These are phyloP conservation scores for Fragaria iinumae DNA, from an alignment of 306 rosid species.

Conservation along the genomic window DNA sequence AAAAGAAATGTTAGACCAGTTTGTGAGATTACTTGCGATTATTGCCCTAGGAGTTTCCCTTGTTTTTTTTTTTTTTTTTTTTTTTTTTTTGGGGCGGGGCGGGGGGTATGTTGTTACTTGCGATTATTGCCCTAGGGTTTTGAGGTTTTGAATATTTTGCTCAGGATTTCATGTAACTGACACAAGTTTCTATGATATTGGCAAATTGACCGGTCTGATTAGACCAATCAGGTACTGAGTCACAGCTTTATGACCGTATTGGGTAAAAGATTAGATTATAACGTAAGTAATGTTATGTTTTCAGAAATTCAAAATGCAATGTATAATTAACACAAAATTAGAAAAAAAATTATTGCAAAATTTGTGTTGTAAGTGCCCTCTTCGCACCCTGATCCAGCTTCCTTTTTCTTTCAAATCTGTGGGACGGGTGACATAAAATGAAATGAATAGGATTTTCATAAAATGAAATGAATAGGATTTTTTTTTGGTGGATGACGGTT, in stretches of 20 bases:
- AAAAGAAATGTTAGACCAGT: neutral
- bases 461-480: too few relatives aligned
- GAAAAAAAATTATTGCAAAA: neutral
- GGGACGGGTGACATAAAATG: neutral
- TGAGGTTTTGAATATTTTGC: neutral
- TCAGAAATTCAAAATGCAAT: neutral
- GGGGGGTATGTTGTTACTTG: neutral
- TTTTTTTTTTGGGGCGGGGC: neutral
- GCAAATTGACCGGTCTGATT: neutral
- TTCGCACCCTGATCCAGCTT: too few relatives aligned
- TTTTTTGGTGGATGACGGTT: too few relatives aligned
- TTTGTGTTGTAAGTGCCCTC: neutral
- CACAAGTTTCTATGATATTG: neutral
- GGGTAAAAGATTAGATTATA: neutral
- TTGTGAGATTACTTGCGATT: neutral
- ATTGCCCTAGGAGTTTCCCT: neutral
- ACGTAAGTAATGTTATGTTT: too few relatives aligned
- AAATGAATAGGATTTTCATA: too few relatives aligned
- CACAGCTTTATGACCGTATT: neutral
- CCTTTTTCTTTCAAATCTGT: too few relatives aligned
- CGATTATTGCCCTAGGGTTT: neutral
- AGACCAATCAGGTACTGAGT: neutral
- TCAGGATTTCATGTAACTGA: neutral
- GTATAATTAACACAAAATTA: neutral
- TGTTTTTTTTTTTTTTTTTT: neutral